These are phyloP conservation scores for Penicillium italicum DNA, from an alignment of 2,329 filamentous ascomycete genomes.

Conservation along the genomic window DNA sequence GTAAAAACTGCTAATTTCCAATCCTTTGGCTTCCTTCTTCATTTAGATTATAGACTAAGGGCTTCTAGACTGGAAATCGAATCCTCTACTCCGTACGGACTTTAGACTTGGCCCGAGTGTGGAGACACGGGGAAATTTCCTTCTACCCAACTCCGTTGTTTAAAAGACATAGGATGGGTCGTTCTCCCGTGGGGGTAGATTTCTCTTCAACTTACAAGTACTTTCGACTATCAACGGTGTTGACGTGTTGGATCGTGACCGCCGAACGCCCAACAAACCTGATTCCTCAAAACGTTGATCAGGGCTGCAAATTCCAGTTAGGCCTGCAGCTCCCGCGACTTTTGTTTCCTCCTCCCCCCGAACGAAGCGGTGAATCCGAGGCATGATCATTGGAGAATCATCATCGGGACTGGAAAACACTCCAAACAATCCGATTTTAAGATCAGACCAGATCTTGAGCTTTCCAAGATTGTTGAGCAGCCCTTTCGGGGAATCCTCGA, in stretches of 20 bases:
- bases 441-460: conserved; percentile 1
- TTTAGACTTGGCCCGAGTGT: conserved; percentile 2
- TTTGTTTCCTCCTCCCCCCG: not conserved
- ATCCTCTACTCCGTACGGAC: conserved; percentile 7
- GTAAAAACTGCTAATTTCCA: not conserved
- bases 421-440: conserved; percentile 13
- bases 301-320: conserved; percentile 1
- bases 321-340: not conserved
- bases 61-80: conserved; percentile 1
- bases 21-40: not conserved
- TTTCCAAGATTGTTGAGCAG: conserved; percentile 1
- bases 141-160: not conserved
- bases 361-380: conserved; percentile 10
- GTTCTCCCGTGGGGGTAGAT: not conserved
- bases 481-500: conserved; percentile 5
- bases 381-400: conserved; percentile 1
- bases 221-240: conserved; percentile 1
- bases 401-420: not conserved
- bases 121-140: conserved; percentile 5
- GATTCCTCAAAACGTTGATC: conserved; percentile 2
- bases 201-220: not conserved
- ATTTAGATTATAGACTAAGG: not conserved
- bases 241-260: conserved; percentile 13
- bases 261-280: conserved; percentile 1
- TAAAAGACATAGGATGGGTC: not conserved